Conservation (phyloP, 257 asterid species). For the Solanum pimpinellifolium region DNA sequence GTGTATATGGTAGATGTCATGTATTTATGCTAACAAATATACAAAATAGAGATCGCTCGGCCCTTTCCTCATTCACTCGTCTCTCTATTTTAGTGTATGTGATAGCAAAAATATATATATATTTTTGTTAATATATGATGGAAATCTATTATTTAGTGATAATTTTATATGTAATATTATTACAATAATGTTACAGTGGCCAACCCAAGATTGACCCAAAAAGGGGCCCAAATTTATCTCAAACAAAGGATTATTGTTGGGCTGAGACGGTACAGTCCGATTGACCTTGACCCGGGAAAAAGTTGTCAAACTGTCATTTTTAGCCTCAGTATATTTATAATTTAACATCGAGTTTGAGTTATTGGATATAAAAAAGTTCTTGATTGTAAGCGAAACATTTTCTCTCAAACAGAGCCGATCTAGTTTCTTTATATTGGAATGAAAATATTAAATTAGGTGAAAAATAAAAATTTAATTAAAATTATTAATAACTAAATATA, state of each 20-base stretch:
- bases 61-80: too few species aligned
- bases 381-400: too few species aligned
- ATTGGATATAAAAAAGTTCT: rapidly evolving
- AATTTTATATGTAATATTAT: too few species aligned
- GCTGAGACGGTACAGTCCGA: not conserved
- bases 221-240: not conserved
- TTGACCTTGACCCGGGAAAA: not conserved
- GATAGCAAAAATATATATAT: too few species aligned
- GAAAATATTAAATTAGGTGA: rapidly evolving
- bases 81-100: too few species aligned
- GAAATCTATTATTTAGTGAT: too few species aligned
- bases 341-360: not conserved
- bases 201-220: not conserved
- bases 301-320: not conserved
- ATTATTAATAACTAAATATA: not conserved
- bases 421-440: rapidly evolving
- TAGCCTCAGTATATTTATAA: not conserved
- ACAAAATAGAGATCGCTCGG: too few species aligned
- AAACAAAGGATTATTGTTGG: not conserved
- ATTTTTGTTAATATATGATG: too few species aligned
- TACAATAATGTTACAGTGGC: not conserved
- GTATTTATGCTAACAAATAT: too few species aligned
- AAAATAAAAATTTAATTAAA: too few species aligned
- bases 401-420: rapidly evolving
- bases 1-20: too few species aligned